phyloP scores from a whole-genome alignment of 208 protist species.

The Leishmania lainsoni region DNA sequence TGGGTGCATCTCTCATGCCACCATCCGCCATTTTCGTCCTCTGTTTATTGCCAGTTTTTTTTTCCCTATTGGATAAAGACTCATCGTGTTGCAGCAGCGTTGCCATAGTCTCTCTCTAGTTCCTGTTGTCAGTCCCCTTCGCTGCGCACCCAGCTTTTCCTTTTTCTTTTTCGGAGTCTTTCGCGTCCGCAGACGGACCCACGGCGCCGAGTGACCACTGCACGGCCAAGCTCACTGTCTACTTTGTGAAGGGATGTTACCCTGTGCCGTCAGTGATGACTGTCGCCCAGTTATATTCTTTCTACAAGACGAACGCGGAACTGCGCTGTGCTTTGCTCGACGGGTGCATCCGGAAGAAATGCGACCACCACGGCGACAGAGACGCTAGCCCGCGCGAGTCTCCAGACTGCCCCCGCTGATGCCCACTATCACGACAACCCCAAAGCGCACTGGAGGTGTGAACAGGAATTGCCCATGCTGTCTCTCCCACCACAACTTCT shows the following conservation, averaged over 20 bases:
- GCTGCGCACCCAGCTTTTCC: neutral
- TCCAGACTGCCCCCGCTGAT: neutral
- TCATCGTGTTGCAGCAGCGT: neutral
- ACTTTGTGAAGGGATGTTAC: neutral
- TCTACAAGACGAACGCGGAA: neutral
- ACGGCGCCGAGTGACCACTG: neutral
- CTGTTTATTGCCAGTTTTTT: too few species aligned
- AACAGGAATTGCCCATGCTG: too few species aligned
- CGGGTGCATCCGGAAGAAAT: neutral
- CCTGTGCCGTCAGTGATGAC: neutral
- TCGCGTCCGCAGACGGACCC: neutral
- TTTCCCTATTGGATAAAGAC: neutral
- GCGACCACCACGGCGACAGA: neutral
- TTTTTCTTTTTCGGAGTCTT: neutral
- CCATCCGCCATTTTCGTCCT: neutral
- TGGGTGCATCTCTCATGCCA: neutral
- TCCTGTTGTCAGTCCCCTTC: conserved; percentile 3
- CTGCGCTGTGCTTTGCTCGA: neutral
- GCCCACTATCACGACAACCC: neutral
- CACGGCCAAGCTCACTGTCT: neutral
- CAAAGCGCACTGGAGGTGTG: too few species aligned
- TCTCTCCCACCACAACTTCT: neutral
- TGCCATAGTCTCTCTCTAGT: neutral
- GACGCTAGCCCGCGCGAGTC: neutral
- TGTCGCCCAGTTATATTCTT: neutral